Percentiles rank a stretch among this genome's conserved stretches.
Evolutionary conservation across 345 rosid species (phyloP).

Genomic region (Acer negundo): DNA sequence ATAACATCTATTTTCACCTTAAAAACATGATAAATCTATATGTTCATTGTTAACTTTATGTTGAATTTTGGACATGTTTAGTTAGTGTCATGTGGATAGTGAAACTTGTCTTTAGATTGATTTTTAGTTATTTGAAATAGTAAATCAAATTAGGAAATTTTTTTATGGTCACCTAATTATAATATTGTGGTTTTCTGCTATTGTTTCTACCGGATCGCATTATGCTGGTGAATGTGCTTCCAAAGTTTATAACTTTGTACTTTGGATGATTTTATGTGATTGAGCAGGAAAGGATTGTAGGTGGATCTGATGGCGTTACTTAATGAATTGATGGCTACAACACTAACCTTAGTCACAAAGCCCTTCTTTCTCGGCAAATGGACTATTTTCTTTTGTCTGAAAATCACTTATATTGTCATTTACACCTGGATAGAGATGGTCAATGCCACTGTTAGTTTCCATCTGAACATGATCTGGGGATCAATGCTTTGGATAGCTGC

Average conservation of each 20-base stretch:
- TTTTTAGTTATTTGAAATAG: background rate
- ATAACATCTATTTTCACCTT: too few relatives aligned
- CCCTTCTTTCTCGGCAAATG: constrained; percentile 48
- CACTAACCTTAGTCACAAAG: constrained; percentile 37
- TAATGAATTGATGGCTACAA: constrained; percentile 31
- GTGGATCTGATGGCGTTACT: constrained; percentile 36
- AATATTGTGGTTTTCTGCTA: background rate
- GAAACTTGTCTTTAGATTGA: background rate
- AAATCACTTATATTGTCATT: constrained; percentile 43
- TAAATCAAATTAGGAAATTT: background rate
- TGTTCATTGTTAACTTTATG: background rate
- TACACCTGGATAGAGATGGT: constrained; percentile 56
- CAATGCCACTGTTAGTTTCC: constrained; percentile 45
- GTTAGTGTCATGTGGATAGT: background rate
- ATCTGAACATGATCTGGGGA: constrained; percentile 49
- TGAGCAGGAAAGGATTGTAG: constrained; percentile 3
- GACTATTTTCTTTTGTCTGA: constrained; percentile 39
- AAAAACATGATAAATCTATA: background rate
- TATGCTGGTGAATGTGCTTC: background rate
- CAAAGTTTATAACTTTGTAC: background rate
- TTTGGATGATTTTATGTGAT: constrained; percentile 1
- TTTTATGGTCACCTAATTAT: background rate
- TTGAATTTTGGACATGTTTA: background rate
- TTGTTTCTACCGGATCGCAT: background rate
- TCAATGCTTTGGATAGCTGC: constrained; percentile 46